Evolutionary conservation across 345 rosid genomes (phyloP).

Genomic region (Citrus sp.): DNA sequence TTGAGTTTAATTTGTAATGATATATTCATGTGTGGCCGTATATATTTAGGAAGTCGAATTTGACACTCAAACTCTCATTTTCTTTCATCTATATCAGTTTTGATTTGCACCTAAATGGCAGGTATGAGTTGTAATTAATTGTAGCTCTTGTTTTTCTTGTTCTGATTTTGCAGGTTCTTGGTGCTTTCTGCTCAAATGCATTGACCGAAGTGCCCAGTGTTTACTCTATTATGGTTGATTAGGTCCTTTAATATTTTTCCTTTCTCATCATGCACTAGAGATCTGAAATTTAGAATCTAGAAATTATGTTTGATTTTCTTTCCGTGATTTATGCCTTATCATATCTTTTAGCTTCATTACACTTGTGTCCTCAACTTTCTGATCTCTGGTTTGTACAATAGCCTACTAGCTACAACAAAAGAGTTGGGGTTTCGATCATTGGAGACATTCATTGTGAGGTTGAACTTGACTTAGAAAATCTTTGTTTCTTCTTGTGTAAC

Average conservation of each 20-base stretch:
- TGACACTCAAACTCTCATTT: conserved; percentile 9
- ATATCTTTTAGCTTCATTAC: conserved; percentile 4
- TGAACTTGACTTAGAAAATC: conserved; percentile 6
- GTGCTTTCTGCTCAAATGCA: conserved; percentile 16
- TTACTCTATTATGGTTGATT: background rate
- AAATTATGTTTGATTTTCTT: background rate
- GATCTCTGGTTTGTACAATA: background rate
- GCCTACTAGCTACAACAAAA: background rate
- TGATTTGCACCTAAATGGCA: conserved; percentile 1
- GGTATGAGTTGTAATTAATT: background rate
- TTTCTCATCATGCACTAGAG: conserved; percentile 1
- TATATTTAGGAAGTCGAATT: background rate
- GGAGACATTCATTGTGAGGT: background rate
- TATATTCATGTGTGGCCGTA: background rate
- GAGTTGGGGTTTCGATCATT: background rate
- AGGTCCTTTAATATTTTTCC: conserved; percentile 6
- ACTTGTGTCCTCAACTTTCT: background rate
- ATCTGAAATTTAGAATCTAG: conserved; percentile 9
- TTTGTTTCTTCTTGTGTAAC: background rate
- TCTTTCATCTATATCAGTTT: conserved; percentile 12
- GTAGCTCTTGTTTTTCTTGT: conserved; percentile 13
- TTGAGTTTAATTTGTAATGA: background rate
- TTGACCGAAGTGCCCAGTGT: conserved; percentile 3
- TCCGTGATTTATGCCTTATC: background rate
- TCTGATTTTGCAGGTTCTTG: conserved; percentile 34